These are phyloP conservation scores for Calvatia gigantea DNA, from an alignment of 768 basidiomycete species.

Conservation along the genomic window DNA sequence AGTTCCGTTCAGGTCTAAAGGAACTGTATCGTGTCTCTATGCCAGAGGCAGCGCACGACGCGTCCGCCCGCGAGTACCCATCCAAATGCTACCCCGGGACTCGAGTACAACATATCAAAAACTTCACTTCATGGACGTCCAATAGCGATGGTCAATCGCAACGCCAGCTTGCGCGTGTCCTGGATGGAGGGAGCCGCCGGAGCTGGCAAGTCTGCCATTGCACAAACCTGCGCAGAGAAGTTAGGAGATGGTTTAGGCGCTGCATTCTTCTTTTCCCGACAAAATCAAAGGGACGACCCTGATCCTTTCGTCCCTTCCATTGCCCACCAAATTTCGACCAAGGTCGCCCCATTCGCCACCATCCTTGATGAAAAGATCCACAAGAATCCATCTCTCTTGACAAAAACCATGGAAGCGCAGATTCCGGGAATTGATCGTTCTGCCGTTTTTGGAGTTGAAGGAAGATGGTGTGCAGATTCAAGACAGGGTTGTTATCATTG, in stretches of 20 bases:
- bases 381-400: not conserved
- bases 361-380: not conserved
- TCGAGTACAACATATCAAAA: not conserved
- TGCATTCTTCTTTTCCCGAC: constrained; percentile 6
- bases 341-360: not conserved
- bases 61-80: not conserved
- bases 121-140: not conserved
- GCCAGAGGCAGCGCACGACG: not conserved
- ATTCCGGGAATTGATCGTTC: constrained; percentile 3
- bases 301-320: not conserved
- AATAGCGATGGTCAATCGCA: not conserved
- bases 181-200: constrained; percentile 7
- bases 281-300: not conserved
- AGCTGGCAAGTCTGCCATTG: constrained; percentile 4
- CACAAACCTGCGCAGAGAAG: not conserved
- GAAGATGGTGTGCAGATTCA: not conserved
- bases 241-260: not conserved
- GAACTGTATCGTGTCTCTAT: not conserved
- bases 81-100: not conserved
- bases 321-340: not conserved
- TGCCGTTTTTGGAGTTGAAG: not conserved
- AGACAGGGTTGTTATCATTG: not conserved
- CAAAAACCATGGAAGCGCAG: not conserved
- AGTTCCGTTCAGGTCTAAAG: not conserved
- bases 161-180: not conserved